phyloP scores from a whole-genome alignment of 805 yeast genomes.

The Lipomyces kockii region DNA sequence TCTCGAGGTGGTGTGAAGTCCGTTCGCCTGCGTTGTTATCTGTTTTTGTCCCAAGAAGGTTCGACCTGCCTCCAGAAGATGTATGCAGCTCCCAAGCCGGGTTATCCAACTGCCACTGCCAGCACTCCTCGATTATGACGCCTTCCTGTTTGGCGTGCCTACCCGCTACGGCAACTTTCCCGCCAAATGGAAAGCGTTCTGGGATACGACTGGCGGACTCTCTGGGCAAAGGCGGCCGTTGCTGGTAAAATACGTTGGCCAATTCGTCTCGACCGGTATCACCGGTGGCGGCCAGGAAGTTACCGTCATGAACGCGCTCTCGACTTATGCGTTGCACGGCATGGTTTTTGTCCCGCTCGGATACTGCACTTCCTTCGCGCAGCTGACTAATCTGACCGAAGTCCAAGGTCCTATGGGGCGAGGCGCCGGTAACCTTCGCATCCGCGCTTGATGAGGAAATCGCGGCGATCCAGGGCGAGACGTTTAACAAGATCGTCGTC shows the following conservation, averaged over 20 bases:
- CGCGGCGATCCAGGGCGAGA: conserved; percentile 69
- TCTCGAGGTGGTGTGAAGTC: too few species aligned
- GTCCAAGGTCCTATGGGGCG: conserved; percentile 81
- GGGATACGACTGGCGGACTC: conserved; percentile 78
- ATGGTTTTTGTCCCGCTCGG: conserved; percentile 81
- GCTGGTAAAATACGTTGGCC: conserved; percentile 75
- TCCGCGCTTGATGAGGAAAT: conserved; percentile 64
- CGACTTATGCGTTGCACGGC: conserved; percentile 78
- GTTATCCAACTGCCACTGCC: conserved; percentile 65
- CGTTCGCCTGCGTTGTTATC: too few species aligned
- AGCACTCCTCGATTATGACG: conserved; percentile 72
- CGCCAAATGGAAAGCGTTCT: conserved; percentile 75
- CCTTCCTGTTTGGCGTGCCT: conserved; percentile 82
- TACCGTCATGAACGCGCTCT: conserved; percentile 65
- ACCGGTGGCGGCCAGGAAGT: conserved; percentile 84
- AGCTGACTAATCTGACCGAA: conserved; percentile 61
- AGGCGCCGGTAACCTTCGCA: too few species aligned
- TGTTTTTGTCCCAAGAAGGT: too few species aligned
- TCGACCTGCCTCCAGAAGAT: conserved; percentile 55
- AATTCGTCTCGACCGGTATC: conserved; percentile 75
- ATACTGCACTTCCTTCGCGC: conserved; percentile 60
- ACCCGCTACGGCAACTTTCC: conserved; percentile 84
- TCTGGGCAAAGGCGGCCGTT: conserved; percentile 72
- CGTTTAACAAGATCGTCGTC: conserved; percentile 56
- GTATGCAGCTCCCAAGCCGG: conserved; percentile 67